These are phyloP conservation scores for Teunomyces tritomae DNA, from an alignment of 805 yeast species.

Conservation along the genomic window DNA sequence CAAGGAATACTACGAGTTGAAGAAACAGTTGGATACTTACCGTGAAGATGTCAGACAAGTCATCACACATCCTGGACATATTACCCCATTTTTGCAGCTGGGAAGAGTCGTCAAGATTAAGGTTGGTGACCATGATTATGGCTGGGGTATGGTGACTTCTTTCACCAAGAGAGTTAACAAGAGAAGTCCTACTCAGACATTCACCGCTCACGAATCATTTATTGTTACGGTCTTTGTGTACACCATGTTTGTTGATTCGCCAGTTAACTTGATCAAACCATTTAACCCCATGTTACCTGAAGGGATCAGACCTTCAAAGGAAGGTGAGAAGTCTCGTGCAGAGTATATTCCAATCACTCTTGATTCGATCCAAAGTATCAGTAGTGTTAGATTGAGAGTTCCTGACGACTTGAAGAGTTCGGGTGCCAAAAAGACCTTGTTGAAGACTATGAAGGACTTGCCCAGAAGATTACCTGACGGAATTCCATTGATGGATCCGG, in stretches of 20 bases:
- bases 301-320: conserved; percentile 81
- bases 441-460: conserved; percentile 75
- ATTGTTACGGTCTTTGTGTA: conserved; percentile 80
- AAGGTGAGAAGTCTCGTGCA: conserved; percentile 67
- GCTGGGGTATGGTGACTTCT: conserved; percentile 92
- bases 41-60: conserved; percentile 75
- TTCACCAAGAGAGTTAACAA: conserved; percentile 69
- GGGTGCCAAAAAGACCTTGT: conserved; percentile 58
- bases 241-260: conserved; percentile 78
- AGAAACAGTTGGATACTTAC: conserved; percentile 67
- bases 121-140: conserved; percentile 67
- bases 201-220: conserved; percentile 84
- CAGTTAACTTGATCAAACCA: conserved; percentile 75
- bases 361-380: conserved; percentile 68
- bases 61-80: conserved; percentile 87
- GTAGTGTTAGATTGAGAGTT: conserved; percentile 75
- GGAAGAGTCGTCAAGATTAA: conserved; percentile 80
- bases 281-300: conserved; percentile 77
- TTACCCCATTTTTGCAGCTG: conserved; percentile 77
- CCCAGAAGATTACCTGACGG: conserved; percentile 85
- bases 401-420: conserved; percentile 69
- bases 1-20: conserved; percentile 79
- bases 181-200: conserved; percentile 55
- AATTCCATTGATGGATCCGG: conserved; percentile 86
- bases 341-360: conserved; percentile 85